Conservation (phyloP, 768 basidiomycete species). For the Agrocybe chaxingu region DNA sequence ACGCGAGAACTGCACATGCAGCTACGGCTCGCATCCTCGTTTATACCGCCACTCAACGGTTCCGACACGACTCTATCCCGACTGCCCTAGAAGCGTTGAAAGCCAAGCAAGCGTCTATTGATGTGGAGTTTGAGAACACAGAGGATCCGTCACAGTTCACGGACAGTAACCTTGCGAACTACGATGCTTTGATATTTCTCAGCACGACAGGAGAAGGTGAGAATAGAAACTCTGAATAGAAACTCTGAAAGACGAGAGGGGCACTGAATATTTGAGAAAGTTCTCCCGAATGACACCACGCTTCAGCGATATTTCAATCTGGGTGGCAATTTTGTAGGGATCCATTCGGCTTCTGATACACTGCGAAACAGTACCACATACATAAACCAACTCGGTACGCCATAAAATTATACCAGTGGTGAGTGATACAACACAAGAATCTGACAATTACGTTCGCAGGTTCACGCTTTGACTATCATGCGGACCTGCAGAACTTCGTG, state of each 20-base stretch:
- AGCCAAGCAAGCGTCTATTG: slow-evolving; percentile 38
- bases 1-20: not conserved
- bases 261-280: too few species aligned
- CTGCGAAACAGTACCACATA: slow-evolving; percentile 54
- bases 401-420: not conserved
- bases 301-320: slow-evolving; percentile 34
- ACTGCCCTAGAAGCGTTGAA: slow-evolving; percentile 59
- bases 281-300: too few species aligned
- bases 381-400: slow-evolving; percentile 15
- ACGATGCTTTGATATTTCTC: slow-evolving; percentile 68
- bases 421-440: not conserved
- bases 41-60: slow-evolving; percentile 60
- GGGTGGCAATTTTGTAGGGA: slow-evolving; percentile 69
- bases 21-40: slow-evolving; percentile 45
- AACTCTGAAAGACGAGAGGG: too few species aligned
- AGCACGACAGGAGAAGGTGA: slow-evolving; percentile 66
- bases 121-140: slow-evolving; percentile 55
- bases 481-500: slow-evolving; percentile 62
- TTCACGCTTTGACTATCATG: slow-evolving; percentile 72
- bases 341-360: slow-evolving; percentile 58
- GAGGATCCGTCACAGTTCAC: slow-evolving; percentile 61
- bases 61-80: slow-evolving; percentile 75
- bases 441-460: slow-evolving; percentile 28
- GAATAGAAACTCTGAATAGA: slow-evolving; percentile 6
- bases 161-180: slow-evolving; percentile 46